Evolutionary conservation across 2,329 filamentous ascomycete genomes (phyloP).

Genomic region (Sclerotinia minor): DNA sequence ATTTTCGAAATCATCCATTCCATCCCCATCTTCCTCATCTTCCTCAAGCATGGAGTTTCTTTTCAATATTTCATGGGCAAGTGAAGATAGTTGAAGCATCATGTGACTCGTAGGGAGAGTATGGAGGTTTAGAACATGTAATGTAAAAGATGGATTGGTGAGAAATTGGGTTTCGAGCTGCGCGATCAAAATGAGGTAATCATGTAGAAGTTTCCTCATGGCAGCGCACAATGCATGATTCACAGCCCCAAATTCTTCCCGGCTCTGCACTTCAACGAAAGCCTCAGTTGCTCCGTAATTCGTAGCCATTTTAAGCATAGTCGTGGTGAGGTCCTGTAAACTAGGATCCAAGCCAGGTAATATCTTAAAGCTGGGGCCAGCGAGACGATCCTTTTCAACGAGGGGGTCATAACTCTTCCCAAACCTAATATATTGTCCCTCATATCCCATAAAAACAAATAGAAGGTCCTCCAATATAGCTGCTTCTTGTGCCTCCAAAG

Average conservation of each 20-base stretch:
- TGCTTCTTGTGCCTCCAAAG: conserved; percentile 79
- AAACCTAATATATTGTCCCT: conserved; percentile 96
- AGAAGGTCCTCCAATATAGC: conserved; percentile 86
- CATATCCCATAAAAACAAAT: conserved; percentile 96
- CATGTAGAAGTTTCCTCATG: conserved; percentile 85
- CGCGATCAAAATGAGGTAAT: conserved; percentile 89
- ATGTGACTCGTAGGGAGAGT: conserved; percentile 88
- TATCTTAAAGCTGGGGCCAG: conserved; percentile 79
- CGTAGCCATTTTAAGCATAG: conserved; percentile 91
- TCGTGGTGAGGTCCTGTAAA: conserved; percentile 78
- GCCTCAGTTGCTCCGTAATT: conserved; percentile 89
- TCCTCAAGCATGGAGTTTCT: conserved; percentile 86
- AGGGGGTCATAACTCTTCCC: conserved; percentile 77
- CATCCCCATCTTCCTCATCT: conserved; percentile 62
- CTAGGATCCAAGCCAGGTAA: conserved; percentile 85
- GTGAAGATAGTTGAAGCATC: conserved; percentile 83
- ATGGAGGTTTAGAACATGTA: conserved; percentile 91
- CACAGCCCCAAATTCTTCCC: conserved; percentile 89
- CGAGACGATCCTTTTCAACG: conserved; percentile 82
- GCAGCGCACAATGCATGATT: conserved; percentile 97
- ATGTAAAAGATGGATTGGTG: conserved; percentile 82
- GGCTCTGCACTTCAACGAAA: conserved; percentile 91
- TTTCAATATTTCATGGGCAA: conserved; percentile 84
- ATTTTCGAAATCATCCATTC: conserved; percentile 80
- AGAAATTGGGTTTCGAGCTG: conserved; percentile 93